Conservation (phyloP, 2,329 filamentous ascomycete genomes). For the Exophiala phaeomuriformis region DNA sequence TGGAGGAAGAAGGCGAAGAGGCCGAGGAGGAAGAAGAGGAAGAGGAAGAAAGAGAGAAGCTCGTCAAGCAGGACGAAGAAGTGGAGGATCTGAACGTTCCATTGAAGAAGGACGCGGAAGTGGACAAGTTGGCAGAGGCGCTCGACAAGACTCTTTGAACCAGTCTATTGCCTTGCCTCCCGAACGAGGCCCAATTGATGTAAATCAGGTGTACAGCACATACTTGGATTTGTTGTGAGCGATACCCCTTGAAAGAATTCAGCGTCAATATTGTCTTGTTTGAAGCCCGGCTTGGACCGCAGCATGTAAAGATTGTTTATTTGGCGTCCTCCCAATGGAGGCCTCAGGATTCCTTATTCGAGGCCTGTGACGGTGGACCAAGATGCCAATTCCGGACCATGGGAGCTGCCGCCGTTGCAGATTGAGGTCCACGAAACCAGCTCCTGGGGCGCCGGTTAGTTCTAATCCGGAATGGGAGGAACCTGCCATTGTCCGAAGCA, state of each 20-base stretch:
- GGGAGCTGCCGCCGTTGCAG: too few relatives aligned
- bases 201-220: not conserved
- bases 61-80: constrained; percentile 67
- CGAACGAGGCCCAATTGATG: not conserved
- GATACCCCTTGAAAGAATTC: constrained; percentile 1
- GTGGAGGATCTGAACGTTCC: constrained; percentile 56
- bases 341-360: too few relatives aligned
- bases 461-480: too few relatives aligned
- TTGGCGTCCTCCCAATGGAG: too few relatives aligned
- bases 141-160: constrained; percentile 58
- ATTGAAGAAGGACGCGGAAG: constrained; percentile 68
- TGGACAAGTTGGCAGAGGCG: constrained; percentile 70
- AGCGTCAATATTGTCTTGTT: not conserved
- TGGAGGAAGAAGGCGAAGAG: constrained; percentile 61
- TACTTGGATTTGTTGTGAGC: not conserved
- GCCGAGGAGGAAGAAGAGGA: constrained; percentile 60
- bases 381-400: too few relatives aligned
- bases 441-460: too few relatives aligned
- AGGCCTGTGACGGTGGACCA: too few relatives aligned
- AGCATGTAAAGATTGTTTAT: too few relatives aligned
- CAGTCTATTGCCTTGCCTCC: not conserved
- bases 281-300: not conserved
- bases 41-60: constrained; percentile 59
- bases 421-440: too few relatives aligned
- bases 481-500: too few relatives aligned